A percentile compares a stretch with the other conserved stretches of the same genome.
Evolutionary conservation across 2,329 filamentous ascomycete genomes (phyloP).

Genomic region (Coniochaeta pulveracea): DNA sequence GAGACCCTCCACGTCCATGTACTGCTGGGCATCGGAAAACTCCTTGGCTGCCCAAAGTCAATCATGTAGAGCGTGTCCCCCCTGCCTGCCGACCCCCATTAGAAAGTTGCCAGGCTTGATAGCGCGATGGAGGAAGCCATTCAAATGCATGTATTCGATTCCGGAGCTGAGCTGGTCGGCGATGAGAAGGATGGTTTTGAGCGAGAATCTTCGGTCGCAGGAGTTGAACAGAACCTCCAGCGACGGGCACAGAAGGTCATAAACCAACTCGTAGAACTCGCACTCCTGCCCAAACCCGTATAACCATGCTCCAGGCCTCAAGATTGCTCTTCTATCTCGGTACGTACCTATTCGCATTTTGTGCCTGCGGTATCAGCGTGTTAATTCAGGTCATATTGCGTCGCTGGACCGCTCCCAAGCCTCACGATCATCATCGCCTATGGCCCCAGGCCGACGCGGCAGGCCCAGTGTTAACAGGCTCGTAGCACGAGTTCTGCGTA

Average conservation of each 20-base stretch:
- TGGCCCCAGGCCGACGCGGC: no score
- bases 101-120: slow-evolving; percentile 99
- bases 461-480: no score
- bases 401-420: no score
- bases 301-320: no score
- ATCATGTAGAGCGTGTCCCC: slow-evolving; percentile 99
- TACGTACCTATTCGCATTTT: no score
- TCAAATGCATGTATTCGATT: slow-evolving; percentile 98
- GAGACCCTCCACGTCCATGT: slow-evolving; percentile 41
- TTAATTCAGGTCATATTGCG: no score
- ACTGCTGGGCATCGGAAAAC: slow-evolving; percentile 95
- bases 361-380: no score
- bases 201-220: slow-evolving; percentile 96
- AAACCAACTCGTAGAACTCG: slow-evolving; percentile 98
- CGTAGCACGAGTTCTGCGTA: no score
- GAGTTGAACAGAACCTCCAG: slow-evolving; percentile 98
- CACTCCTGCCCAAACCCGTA: slow-evolving; percentile 98
- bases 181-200: slow-evolving; percentile 90
- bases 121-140: slow-evolving; percentile 97
- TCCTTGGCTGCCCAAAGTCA: slow-evolving; percentile 96
- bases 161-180: slow-evolving; percentile 96
- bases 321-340: no score
- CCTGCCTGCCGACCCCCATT: slow-evolving; percentile 92
- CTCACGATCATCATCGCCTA: no score
- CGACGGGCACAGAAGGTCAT: slow-evolving; percentile 86